Percentiles rank a stretch among this genome's conserved stretches.
Evolutionary conservation across 202 grass and related monocot species (phyloP).

Genomic region (Setaria italica): DNA sequence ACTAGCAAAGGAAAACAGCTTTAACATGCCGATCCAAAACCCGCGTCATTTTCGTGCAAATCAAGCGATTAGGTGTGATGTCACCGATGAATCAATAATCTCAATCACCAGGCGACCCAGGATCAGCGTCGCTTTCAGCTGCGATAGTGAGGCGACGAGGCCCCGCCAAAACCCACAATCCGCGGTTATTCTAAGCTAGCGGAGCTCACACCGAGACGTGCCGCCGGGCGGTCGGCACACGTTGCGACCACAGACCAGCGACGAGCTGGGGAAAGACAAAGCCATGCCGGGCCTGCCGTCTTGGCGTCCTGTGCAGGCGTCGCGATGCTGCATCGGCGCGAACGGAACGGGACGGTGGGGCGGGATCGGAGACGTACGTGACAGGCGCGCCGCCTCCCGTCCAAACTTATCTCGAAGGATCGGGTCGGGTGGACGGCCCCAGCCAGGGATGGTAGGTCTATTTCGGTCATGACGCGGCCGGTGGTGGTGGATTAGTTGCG

Average conservation of each 20-base stretch:
- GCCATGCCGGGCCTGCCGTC: too few species aligned
- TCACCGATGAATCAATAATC: neutral
- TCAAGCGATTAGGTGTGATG: neutral
- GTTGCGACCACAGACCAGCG: too few species aligned
- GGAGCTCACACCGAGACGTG: neutral
- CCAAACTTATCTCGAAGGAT: neutral
- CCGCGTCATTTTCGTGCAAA: constrained; percentile 3
- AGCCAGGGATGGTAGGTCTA: too few species aligned
- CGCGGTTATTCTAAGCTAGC: too few species aligned
- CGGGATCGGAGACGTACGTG: neutral
- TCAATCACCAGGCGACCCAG: neutral
- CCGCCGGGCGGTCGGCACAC: too few species aligned
- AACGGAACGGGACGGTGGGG: neutral
- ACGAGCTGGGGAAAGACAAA: too few species aligned
- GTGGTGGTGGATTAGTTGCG: neutral
- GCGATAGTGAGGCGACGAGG: too few species aligned
- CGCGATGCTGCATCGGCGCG: too few species aligned
- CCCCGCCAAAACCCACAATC: neutral
- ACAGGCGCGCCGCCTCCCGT: neutral
- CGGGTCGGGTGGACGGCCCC: neutral
- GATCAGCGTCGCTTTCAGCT: neutral
- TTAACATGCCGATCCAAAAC: neutral
- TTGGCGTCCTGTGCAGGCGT: too few species aligned
- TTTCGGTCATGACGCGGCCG: too few species aligned
- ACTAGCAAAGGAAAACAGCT: neutral